phyloP scores from a whole-genome alignment of 1,284 basidiomycete genomes.

The Rhizoctonia solani region DNA sequence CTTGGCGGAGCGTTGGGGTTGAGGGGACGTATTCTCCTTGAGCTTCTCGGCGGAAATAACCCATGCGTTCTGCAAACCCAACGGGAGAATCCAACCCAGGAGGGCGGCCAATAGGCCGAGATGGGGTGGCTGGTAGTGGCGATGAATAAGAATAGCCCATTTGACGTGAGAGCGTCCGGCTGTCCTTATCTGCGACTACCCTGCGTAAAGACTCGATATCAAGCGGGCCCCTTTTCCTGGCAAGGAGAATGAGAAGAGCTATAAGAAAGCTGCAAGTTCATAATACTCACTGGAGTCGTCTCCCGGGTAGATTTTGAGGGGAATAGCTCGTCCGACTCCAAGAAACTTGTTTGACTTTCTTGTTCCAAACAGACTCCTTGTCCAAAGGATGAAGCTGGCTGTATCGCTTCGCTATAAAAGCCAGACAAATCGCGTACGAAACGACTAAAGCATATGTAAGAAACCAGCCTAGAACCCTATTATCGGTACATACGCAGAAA shows the following conservation, averaged over 20 bases:
- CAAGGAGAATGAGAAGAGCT: background rate
- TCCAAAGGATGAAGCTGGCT: background rate
- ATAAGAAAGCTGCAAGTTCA: background rate
- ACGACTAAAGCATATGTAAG: conserved; percentile 1
- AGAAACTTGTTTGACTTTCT: background rate
- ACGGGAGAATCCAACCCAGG: conserved; percentile 1
- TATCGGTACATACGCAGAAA: conserved; percentile 5
- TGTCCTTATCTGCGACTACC: conserved; percentile 13
- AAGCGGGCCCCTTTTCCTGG: conserved; percentile 11
- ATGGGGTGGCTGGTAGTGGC: background rate
- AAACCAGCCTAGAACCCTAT: background rate
- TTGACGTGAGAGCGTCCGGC: background rate
- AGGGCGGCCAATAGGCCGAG: background rate
- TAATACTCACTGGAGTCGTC: conserved; percentile 17
- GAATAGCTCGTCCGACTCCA: conserved; percentile 3
- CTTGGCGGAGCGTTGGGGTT: conserved; percentile 1
- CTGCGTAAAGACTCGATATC: conserved; percentile 31
- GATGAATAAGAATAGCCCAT: background rate
- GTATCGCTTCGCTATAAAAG: conserved; percentile 1
- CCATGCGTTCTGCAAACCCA: conserved; percentile 24
- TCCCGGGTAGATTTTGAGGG: background rate
- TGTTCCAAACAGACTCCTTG: conserved; percentile 13
- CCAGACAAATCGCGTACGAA: conserved; percentile 3
- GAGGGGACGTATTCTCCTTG: conserved; percentile 23
- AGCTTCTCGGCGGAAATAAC: conserved; percentile 26